Evolutionary conservation across 129 eudicot species (phyloP), one percentile per base, ranked within the genome.

Genomic region (Flaveria bidentis): DNA sequence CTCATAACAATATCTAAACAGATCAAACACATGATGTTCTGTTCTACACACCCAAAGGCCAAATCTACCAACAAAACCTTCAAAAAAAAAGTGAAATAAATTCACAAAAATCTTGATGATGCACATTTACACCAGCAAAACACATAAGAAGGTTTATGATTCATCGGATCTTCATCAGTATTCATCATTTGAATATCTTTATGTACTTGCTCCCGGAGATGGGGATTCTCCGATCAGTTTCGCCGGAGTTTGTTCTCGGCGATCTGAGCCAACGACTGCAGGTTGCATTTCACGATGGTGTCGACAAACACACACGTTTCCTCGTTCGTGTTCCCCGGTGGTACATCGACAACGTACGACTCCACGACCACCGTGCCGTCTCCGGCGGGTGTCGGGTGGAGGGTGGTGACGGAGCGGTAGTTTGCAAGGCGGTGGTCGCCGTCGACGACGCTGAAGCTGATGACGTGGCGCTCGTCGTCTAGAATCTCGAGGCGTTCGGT

Each of bases 371-470:
- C 84, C 2, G 97, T 89, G 1, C 89, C 90, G 6, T 61, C 62
- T 6, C 83, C 93, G 18, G 45, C 39, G 1, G 84, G 72, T 2
- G 87, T 67, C n/a, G 89, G 85, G 80, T 87, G 96, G 9, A 92
- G 83, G 4, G 96, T 87, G 8, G 98, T 92, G 18, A 92, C 91
- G 2, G 96, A 89, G 1, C 89, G 75, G 75, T 92, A 92, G 50
- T 92, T 92, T 0, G 88, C 85, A 11, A 92, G 85, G 4, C 97
- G 77, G 70, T 92, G 97, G 80, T 89, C 97, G 6, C 97, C 97
- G 9, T 96, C 97, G 2, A 92, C 87, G 14, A 92, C 93, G 76
- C 96, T 87, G 78, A 92, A 92, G 62, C 96, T 89, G 52, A 92
- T 71, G 22, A 92, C 91, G 75, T 89, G 93, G 4, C 76, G 87